Evolutionary conservation across 2,329 filamentous ascomycete species (phyloP), one percentile per base, ranked within the genome.

Genomic region (Aspergillus alliaceus): DNA sequence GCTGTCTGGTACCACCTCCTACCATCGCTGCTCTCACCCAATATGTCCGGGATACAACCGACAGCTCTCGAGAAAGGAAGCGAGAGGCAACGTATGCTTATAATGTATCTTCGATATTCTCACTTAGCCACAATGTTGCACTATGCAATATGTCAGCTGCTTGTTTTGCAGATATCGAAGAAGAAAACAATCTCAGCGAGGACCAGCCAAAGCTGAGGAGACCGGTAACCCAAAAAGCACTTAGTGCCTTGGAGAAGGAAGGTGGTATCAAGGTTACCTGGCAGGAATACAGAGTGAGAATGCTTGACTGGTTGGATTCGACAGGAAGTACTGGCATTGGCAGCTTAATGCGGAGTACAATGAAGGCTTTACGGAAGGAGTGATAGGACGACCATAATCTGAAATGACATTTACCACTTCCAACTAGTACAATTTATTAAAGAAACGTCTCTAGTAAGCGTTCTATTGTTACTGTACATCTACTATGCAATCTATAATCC

Each of bases 301-400:
- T 93, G 60, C 75, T 96, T 56, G 80, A 81, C 50, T 85, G 86
- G 74, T 73, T 96, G 59, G 87, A 88, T 57, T 77, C 75, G 6
- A 82, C 82, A 53, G 89, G 88, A 0, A 80, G 89, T 46, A 75
- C 72, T 11, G 91, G 91, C 0, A 80, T 93, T 29, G 82, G 84
- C 15, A 82, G 87, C 61, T 75, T 96, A 66, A 88, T 96, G 82
- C 89, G 89, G 72, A 90, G 86, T 65, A 93, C 90, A 1, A 91
- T 95, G 84, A 91, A 88, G 70, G 85, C 88, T 51, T 74, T 93
- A 64, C 86, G 86, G 74, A 83, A 78, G 58, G 71, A 72, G 51
- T 71, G 56, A 61, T 56, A 11, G n/a, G 29, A 25, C 27, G 18
- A 50, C 39, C 18, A n/a, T n/a, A n/a, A 3, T 3, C 32, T 32